These are phyloP conservation scores for Lepidium sativum DNA, from an alignment of 345 rosid species.

Conservation along the genomic window DNA sequence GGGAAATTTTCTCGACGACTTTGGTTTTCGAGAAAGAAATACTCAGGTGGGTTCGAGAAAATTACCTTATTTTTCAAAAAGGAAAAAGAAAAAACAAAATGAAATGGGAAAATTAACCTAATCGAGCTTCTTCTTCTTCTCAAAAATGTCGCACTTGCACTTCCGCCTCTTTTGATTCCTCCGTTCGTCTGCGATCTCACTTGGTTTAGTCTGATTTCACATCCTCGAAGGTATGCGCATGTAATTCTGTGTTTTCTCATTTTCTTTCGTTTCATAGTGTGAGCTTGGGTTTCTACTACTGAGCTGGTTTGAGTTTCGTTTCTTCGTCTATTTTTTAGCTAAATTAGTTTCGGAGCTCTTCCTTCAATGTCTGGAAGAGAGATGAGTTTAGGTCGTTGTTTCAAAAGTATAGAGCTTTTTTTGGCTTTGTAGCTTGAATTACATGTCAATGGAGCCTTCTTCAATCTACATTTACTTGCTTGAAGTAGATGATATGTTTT, in stretches of 20 bases:
- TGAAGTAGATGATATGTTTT: background rate
- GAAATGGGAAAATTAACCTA: conserved; percentile 5
- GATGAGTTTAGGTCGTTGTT: background rate
- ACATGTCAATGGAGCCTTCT: background rate
- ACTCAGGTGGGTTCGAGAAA: conserved; percentile 2
- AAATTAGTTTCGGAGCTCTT: background rate
- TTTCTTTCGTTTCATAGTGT: background rate
- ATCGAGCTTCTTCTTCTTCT: conserved; percentile 1
- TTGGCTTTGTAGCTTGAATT: background rate
- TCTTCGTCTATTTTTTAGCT: background rate
- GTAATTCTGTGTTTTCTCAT: background rate
- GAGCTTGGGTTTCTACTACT: background rate
- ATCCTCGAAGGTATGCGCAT: conserved; percentile 5
- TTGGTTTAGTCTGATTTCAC: background rate
- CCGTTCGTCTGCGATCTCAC: conserved; percentile 18
- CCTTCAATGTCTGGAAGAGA: background rate
- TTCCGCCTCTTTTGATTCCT: background rate
- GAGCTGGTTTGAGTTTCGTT: background rate
- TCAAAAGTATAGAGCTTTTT: background rate
- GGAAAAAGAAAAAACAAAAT: background rate
- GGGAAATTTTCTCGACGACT: conserved; percentile 17
- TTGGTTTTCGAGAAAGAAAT: conserved; percentile 14
- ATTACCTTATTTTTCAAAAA: background rate
- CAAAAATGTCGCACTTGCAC: background rate
- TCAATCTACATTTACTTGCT: background rate